A percentile compares a stretch with the other conserved stretches of the same genome.
These are phyloP conservation scores for Calocera cornea DNA, from an alignment of 768 basidiomycete species.

Conservation along the genomic window DNA sequence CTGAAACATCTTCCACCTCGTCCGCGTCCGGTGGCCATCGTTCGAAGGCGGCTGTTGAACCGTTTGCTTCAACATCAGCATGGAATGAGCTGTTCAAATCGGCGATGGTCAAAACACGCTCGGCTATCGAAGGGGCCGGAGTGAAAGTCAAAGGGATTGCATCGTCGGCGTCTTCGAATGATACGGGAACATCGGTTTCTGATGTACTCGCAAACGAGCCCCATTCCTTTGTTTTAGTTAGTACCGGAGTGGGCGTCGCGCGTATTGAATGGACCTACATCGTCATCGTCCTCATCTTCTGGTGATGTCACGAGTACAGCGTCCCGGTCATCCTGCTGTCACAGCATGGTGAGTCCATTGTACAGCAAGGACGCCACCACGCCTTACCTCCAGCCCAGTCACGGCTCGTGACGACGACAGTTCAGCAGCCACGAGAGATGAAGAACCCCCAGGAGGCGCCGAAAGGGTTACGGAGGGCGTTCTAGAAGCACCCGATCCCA, in stretches of 20 bases:
- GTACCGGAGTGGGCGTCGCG: neutral
- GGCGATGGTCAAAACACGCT: neutral
- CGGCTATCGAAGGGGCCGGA: neutral
- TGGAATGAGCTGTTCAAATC: constrained; percentile 1
- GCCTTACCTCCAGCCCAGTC: neutral
- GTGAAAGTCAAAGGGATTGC: neutral
- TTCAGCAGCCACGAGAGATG: neutral
- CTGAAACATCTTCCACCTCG: constrained; percentile 26
- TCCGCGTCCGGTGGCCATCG: constrained; percentile 3
- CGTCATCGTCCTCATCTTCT: neutral
- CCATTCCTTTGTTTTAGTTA: neutral
- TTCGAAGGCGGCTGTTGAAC: neutral
- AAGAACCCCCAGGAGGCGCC: neutral
- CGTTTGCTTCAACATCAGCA: neutral
- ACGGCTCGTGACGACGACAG: neutral
- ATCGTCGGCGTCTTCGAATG: neutral
- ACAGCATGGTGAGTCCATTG: neutral
- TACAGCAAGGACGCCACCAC: too few species aligned
- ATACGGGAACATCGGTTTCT: neutral
- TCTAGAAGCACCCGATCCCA: neutral
- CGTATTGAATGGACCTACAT: neutral
- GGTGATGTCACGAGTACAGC: neutral
- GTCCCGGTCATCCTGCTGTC: neutral
- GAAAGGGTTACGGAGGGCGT: neutral
- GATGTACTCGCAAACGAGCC: neutral